These are phyloP conservation scores for Diplodia seriata DNA, from an alignment of 2,329 filamentous ascomycete genomes.

Conservation along the genomic window DNA sequence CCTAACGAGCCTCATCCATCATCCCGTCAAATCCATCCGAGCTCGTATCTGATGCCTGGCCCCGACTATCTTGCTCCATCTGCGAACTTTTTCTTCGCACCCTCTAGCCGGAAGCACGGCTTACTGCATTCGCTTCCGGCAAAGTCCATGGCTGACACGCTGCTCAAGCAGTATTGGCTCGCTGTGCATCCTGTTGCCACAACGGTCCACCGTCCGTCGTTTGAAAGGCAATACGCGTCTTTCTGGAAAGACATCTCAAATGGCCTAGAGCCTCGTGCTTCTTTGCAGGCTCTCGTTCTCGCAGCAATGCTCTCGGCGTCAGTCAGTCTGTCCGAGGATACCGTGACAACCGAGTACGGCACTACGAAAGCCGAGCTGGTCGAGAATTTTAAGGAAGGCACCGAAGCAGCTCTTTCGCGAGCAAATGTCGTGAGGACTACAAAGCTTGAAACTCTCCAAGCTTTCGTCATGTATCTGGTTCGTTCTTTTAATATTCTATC, in stretches of 20 bases:
- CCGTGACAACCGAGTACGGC: constrained; percentile 61
- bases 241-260: constrained; percentile 70
- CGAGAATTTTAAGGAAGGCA: constrained; percentile 68
- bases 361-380: constrained; percentile 65
- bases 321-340: constrained; percentile 67
- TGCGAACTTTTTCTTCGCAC: constrained; percentile 71
- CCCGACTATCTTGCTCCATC: constrained; percentile 71
- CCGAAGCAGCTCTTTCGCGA: constrained; percentile 70
- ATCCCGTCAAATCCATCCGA: constrained; percentile 34
- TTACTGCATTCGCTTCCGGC: constrained; percentile 69
- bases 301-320: constrained; percentile 73
- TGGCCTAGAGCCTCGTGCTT: constrained; percentile 67
- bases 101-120: constrained; percentile 47
- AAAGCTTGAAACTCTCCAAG: constrained; percentile 76
- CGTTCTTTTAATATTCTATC: constrained; percentile 37
- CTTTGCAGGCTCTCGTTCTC: constrained; percentile 73
- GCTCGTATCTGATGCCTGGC: constrained; percentile 67
- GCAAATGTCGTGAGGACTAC: constrained; percentile 76
- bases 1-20: constrained; percentile 33
- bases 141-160: constrained; percentile 62
- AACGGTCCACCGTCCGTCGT: constrained; percentile 71
- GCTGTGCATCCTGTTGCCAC: constrained; percentile 72
- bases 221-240: constrained; percentile 67
- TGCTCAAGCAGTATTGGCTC: constrained; percentile 71
- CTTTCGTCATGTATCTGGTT: constrained; percentile 78